Evolutionary conservation across 805 yeast species (phyloP).

Genomic region (Geotrichum ghanense): DNA sequence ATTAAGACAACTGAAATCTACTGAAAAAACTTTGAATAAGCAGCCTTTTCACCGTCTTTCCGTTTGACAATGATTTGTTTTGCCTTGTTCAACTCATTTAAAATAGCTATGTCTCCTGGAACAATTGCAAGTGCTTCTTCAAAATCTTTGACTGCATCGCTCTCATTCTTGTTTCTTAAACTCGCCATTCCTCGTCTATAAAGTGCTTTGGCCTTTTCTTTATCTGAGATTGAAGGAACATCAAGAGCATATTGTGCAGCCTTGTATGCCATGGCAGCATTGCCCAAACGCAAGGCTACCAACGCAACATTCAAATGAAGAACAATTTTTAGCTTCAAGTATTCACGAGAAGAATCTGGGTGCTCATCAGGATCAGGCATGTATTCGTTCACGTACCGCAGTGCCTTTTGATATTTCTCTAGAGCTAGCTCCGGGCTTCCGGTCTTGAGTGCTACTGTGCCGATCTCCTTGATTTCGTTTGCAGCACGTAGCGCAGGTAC

Average conservation of each 20-base stretch:
- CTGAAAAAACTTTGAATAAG: constrained; percentile 20
- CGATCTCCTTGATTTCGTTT: constrained; percentile 56
- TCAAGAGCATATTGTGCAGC: constrained; percentile 59
- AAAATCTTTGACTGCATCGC: constrained; percentile 55
- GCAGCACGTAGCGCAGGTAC: constrained; percentile 60
- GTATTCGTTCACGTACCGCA: constrained; percentile 55
- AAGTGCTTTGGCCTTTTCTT: constrained; percentile 70
- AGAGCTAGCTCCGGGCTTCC: constrained; percentile 47
- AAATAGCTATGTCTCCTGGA: constrained; percentile 35
- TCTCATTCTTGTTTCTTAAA: constrained; percentile 51
- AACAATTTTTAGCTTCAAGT: constrained; percentile 45
- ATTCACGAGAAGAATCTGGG: constrained; percentile 41
- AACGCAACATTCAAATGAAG: constrained; percentile 62
- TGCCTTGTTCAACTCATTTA: constrained; percentile 50
- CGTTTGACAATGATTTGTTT: constrained; percentile 26
- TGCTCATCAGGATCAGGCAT: constrained; percentile 39
- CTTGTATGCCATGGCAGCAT: constrained; percentile 42
- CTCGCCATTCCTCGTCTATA: constrained; percentile 80
- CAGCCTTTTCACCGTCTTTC: constrained; percentile 18
- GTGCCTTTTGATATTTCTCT: constrained; percentile 64
- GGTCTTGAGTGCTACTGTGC: constrained; percentile 63
- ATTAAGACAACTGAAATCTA: too few relatives aligned
- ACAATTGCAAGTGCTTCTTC: constrained; percentile 50
- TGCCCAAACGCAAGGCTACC: constrained; percentile 53
- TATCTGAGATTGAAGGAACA: constrained; percentile 41